Percentiles rank a stretch among this genome's conserved stretches.
Evolutionary conservation across 768 basidiomycete genomes (phyloP).

Genomic region (Fistulinella prunicolor): DNA sequence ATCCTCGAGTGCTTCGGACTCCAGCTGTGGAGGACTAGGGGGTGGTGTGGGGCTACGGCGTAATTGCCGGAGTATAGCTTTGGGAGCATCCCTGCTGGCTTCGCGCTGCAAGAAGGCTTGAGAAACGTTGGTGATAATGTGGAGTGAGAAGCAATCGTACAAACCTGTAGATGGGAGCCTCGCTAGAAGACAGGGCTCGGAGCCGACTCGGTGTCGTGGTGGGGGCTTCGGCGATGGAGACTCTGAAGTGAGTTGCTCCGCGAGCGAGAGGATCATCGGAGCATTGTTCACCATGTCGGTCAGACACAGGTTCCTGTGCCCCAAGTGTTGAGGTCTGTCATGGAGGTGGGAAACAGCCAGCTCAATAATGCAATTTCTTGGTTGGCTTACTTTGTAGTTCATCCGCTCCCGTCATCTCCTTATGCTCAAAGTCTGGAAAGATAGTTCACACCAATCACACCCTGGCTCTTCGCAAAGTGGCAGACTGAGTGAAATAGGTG

Average conservation of each 20-base stretch:
- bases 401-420: not conserved
- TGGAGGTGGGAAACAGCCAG: conserved; percentile 11
- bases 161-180: conserved; percentile 66
- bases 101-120: conserved; percentile 72
- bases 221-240: conserved; percentile 17
- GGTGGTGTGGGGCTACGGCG: conserved; percentile 44
- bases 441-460: conserved; percentile 11
- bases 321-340: conserved; percentile 4
- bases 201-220: conserved; percentile 40
- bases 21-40: conserved; percentile 15
- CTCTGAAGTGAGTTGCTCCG: conserved; percentile 23
- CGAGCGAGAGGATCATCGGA: conserved; percentile 29
- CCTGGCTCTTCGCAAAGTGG: not conserved
- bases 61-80: conserved; percentile 54
- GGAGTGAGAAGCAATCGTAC: conserved; percentile 20
- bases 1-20: conserved; percentile 21
- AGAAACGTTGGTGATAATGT: conserved; percentile 24
- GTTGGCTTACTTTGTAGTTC: not conserved
- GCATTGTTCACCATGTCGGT: conserved; percentile 54
- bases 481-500: conserved; percentile 29
- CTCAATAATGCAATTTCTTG: too few species aligned
- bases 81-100: conserved; percentile 56
- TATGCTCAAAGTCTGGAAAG: conserved; percentile 27
- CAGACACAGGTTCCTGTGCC: conserved; percentile 1
- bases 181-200: conserved; percentile 60